Evolutionary conservation across 495 filamentous ascomycete genomes (phyloP).

Genomic region (Penicillium psychrofluorescens): DNA sequence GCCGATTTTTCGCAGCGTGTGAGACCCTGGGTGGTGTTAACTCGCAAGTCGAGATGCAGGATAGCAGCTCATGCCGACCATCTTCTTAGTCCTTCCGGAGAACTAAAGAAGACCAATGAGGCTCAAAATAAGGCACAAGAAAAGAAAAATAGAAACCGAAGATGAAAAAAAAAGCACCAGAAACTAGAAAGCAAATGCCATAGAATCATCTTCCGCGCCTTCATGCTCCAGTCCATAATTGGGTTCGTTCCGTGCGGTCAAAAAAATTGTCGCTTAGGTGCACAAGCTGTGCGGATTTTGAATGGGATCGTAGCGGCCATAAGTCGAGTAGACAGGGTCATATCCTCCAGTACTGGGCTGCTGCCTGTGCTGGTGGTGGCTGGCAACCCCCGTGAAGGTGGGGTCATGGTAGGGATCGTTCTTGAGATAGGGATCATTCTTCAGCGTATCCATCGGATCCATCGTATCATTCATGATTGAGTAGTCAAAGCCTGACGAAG

Average conservation of each 20-base stretch:
- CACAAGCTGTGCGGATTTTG: slow-evolving; percentile 29
- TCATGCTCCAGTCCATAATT: slow-evolving; percentile 21
- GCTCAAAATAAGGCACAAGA: not conserved
- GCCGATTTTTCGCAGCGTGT: not conserved
- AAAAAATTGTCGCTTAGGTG: slow-evolving; percentile 12
- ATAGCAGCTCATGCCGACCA: slow-evolving; percentile 1
- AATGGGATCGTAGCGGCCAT: slow-evolving; percentile 25
- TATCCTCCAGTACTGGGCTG: slow-evolving; percentile 21
- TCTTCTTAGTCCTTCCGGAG: slow-evolving; percentile 2
- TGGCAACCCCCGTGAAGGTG: slow-evolving; percentile 15
- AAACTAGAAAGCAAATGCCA: slow-evolving; percentile 4
- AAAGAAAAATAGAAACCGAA: slow-evolving; percentile 7
- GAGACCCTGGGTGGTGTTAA: too few species aligned
- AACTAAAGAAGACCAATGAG: not conserved
- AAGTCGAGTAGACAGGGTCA: slow-evolving; percentile 30
- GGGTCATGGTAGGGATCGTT: slow-evolving; percentile 30
- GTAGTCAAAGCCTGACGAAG: slow-evolving; percentile 35
- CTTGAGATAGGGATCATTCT: slow-evolving; percentile 17
- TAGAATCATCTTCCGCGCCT: slow-evolving; percentile 12
- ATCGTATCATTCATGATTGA: slow-evolving; percentile 32
- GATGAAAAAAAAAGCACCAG: slow-evolving; percentile 1
- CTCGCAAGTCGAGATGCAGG: not conserved
- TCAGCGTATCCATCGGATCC: slow-evolving; percentile 36
- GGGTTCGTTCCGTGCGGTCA: slow-evolving; percentile 8
- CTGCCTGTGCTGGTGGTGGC: slow-evolving; percentile 17